phyloP scores from a whole-genome alignment of 768 basidiomycete genomes.

The Cyathus striatus region DNA sequence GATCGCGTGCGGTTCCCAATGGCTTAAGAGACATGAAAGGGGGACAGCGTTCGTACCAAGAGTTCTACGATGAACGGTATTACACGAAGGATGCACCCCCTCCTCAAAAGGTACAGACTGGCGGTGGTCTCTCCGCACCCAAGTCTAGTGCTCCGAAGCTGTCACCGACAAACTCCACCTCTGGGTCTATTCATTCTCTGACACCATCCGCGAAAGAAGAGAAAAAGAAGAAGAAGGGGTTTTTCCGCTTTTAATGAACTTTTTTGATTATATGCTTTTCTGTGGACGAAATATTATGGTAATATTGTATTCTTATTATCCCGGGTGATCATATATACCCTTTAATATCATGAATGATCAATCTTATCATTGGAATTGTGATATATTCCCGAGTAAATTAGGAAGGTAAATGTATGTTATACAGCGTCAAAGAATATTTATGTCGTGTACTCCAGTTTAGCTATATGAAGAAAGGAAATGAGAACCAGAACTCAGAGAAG shows the following conservation, averaged over 20 bases:
- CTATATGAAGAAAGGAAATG: slow-evolving; percentile 25
- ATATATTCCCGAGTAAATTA: no score
- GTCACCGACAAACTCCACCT: slow-evolving; percentile 51
- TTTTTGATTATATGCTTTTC: background rate
- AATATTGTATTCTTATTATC: slow-evolving; percentile 4
- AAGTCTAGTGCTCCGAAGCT: slow-evolving; percentile 33
- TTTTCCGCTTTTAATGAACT: slow-evolving; percentile 55
- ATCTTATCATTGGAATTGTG: no score
- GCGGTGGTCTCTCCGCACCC: no score
- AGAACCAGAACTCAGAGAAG: slow-evolving; percentile 4
- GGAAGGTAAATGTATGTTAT: background rate
- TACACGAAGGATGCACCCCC: slow-evolving; percentile 60
- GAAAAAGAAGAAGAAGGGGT: slow-evolving; percentile 76
- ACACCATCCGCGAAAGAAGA: slow-evolving; percentile 37
- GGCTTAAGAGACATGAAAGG: slow-evolving; percentile 49
- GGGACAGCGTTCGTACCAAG: slow-evolving; percentile 55
- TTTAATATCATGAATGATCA: slow-evolving; percentile 7
- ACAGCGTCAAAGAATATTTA: slow-evolving; percentile 17
- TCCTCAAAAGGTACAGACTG: slow-evolving; percentile 35
- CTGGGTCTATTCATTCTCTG: slow-evolving; percentile 36
- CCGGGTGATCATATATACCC: slow-evolving; percentile 11
- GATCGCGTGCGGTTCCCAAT: slow-evolving; percentile 67
- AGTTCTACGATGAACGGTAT: slow-evolving; percentile 78
- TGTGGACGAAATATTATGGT: slow-evolving; percentile 10
- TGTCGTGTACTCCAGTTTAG: slow-evolving; percentile 50